Percentiles rank a stretch among this genome's conserved stretches.
Evolutionary conservation across 139 green algal species (phyloP).

Genomic region (Chlorella sorokiniana): DNA sequence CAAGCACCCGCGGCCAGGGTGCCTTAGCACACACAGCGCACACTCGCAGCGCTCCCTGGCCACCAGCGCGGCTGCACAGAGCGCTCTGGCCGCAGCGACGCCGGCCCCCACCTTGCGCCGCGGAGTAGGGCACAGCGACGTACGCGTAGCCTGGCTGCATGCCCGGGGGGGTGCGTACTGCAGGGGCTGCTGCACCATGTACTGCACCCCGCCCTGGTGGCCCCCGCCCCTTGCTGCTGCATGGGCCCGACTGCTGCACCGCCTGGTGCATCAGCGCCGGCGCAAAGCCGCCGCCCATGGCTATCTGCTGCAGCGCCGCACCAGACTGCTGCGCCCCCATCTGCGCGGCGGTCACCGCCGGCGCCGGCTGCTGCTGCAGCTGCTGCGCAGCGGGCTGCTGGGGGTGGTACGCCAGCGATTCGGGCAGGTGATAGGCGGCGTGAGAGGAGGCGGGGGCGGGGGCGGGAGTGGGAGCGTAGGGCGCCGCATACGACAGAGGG

Average conservation of each 20-base stretch:
- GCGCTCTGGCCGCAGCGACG: background rate
- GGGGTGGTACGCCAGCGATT: background rate
- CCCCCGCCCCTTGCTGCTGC: background rate
- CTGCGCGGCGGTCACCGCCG: conserved; percentile 9
- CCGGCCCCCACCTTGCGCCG: background rate
- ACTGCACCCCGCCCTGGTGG: conserved; percentile 20
- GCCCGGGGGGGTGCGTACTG: conserved; percentile 8
- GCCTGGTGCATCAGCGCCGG: background rate
- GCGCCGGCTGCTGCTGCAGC: conserved; percentile 6
- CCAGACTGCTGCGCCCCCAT: conserved; percentile 34
- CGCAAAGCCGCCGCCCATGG: conserved; percentile 21
- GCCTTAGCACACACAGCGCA: too few relatives aligned
- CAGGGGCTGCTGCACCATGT: conserved; percentile 25
- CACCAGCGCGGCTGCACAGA: background rate
- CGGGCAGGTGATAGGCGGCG: background rate
- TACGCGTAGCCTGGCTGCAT: conserved; percentile 30
- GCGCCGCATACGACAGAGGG: background rate
- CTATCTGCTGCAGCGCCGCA: conserved; percentile 38
- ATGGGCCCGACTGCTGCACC: conserved; percentile 2
- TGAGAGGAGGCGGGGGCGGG: background rate
- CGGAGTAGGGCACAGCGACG: conserved; percentile 25
- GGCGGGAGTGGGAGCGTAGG: background rate
- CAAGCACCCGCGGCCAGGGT: too few relatives aligned
- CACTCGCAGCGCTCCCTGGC: background rate
- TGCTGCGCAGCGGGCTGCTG: conserved; percentile 22